These are phyloP conservation scores for Silene conica DNA, from an alignment of 148 eudicot species.

Conservation along the genomic window DNA sequence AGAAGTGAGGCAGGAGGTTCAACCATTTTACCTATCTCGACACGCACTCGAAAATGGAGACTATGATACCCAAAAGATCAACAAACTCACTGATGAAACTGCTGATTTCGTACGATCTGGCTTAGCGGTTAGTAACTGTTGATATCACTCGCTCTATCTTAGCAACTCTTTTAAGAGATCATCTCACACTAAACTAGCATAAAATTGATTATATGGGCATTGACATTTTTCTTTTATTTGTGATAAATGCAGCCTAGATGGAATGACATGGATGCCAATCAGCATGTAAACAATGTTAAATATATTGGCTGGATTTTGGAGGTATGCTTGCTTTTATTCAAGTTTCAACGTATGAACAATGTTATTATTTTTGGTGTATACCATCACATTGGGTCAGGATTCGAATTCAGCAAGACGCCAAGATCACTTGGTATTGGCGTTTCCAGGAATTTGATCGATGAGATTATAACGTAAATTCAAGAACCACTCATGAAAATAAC, in stretches of 20 bases:
- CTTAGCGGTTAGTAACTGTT: conserved; percentile 56
- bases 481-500: too few species aligned
- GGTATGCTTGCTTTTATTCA: conserved; percentile 28
- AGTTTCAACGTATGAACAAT: too few species aligned
- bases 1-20: conserved; percentile 59
- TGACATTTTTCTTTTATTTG: background rate
- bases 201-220: background rate
- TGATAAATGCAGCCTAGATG: conserved; percentile 67
- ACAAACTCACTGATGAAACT: conserved; percentile 58
- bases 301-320: conserved; percentile 91
- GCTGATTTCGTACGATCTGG: conserved; percentile 53
- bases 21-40: conserved; percentile 56
- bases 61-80: conserved; percentile 44
- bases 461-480: too few species aligned
- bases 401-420: too few species aligned
- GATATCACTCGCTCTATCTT: too few species aligned
- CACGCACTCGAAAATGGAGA: conserved; percentile 35
- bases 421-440: too few species aligned
- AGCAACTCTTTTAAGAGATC: too few species aligned
- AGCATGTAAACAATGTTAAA: conserved; percentile 80
- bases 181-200: too few species aligned
- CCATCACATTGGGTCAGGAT: too few species aligned
- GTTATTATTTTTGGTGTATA: too few species aligned
- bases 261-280: conserved; percentile 93
- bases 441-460: too few species aligned